Conservation (phyloP, 305 asterid species). For the Fraxinus ornus region DNA sequence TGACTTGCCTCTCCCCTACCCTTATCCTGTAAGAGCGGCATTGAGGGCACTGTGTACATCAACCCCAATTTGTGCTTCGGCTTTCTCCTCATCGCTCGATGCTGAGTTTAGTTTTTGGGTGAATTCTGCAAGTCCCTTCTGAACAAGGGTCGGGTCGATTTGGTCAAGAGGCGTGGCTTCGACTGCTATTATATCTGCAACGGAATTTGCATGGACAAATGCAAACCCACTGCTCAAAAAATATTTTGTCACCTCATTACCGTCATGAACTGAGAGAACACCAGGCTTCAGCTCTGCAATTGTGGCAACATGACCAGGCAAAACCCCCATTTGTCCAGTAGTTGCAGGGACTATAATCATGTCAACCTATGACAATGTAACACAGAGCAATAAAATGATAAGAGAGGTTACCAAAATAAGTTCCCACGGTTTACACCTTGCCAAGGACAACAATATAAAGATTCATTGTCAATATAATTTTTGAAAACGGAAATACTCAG, state of each 20-base stretch:
- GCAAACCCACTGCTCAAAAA: conserved; percentile 79
- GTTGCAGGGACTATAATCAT: conserved; percentile 86
- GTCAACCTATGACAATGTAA: conserved; percentile 57
- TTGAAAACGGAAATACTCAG: neutral
- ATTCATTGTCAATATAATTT: neutral
- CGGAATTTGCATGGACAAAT: conserved; percentile 71
- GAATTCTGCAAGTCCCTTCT: conserved; percentile 69
- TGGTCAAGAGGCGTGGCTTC: conserved; percentile 78
- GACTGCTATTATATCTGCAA: conserved; percentile 63
- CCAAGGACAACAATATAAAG: neutral
- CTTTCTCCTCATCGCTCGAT: conserved; percentile 76
- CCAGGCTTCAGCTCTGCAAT: conserved; percentile 89
- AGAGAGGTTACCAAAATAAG: neutral
- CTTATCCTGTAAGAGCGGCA: conserved; percentile 74
- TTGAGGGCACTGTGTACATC: conserved; percentile 90
- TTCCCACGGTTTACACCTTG: neutral
- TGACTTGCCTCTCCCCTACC: conserved; percentile 1
- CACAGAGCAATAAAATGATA: neutral
- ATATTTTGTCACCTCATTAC: conserved; percentile 64
- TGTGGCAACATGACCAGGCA: conserved; percentile 89
- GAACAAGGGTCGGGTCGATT: conserved; percentile 60
- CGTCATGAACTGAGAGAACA: conserved; percentile 69
- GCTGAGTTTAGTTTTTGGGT: conserved; percentile 77
- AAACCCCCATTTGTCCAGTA: conserved; percentile 93
- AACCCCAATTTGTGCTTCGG: conserved; percentile 83